Conservation (phyloP, 2,329 filamentous ascomycete genomes). For the Didymosphaeria variabile region DNA sequence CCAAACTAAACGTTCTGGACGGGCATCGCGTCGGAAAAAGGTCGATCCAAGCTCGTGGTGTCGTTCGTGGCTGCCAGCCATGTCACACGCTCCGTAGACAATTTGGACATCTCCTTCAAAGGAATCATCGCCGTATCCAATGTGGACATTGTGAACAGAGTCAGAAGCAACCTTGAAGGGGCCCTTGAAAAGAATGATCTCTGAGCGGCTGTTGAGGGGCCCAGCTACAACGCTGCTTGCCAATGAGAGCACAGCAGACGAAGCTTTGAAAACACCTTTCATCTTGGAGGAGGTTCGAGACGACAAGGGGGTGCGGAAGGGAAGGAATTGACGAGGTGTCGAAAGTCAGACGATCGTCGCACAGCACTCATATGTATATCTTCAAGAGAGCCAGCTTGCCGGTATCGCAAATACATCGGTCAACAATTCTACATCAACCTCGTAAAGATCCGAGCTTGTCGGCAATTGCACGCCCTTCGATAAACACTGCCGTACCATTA, state of each 20-base stretch:
- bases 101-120: slow-evolving; percentile 57
- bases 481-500: background rate
- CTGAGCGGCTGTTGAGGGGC: slow-evolving; percentile 25
- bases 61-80: slow-evolving; percentile 41
- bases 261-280: slow-evolving; percentile 39
- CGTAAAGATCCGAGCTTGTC: background rate
- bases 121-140: slow-evolving; percentile 51
- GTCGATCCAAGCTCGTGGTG: slow-evolving; percentile 56
- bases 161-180: slow-evolving; percentile 44
- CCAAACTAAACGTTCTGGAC: slow-evolving; percentile 60
- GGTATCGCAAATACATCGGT: background rate
- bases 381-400: background rate
- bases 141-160: slow-evolving; percentile 60
- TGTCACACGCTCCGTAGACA: slow-evolving; percentile 57
- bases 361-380: background rate
- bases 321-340: background rate
- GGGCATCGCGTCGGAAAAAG: slow-evolving; percentile 41
- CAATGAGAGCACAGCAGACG: slow-evolving; percentile 35
- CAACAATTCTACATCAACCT: background rate
- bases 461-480: background rate
- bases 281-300: slow-evolving; percentile 20
- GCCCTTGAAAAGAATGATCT: slow-evolving; percentile 45
- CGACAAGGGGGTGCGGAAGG: background rate
- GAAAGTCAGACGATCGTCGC: background rate
- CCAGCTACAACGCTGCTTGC: slow-evolving; percentile 5